Base-by-base conservation (phyloP, 2,329 filamentous ascomycete species). In the Aspergillus candidus region DNA sequence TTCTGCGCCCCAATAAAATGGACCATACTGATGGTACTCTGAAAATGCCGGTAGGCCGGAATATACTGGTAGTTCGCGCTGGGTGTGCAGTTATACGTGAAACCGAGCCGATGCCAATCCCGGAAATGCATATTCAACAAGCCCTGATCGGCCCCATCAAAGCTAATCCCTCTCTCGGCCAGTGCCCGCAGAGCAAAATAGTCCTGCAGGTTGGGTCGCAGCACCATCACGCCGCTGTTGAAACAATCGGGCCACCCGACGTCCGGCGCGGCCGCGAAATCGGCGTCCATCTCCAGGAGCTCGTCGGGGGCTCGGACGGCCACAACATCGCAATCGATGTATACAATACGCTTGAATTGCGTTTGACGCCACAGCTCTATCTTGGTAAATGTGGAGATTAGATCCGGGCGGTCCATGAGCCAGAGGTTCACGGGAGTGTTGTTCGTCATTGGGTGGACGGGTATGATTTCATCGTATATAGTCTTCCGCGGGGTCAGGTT, bases 161-260 rank as follows among this genome's bases (percentile, higher is more conserved):
- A 98, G 52, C 90, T 96, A 62, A 91, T 86, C 18, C 90, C 90
- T 43, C 83, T 77, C 55, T 89, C 79, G 18, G 93, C 89, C 75
- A 96, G 82, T 51, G 86, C 87, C 51, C 82, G 75, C 61, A 98
- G 76, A 34, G 88, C 86, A 69, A 88, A 84, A 68, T 90, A 97
- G 54, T 94, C 90, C 45, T 84, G 85, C 77, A 90, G 74, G 67
- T 91, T 85, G 30, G 93, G 93, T 12, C 77, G 84, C 47, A 98
- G 69, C 31, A 89, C 88, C 88, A 98, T 94, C 56, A 98, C 82
- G 59, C 93, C 93, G n/a, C 86, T 89, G 70, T 98, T 98, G 80
- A 97, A 97, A 49, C 90, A 79, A 70, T 98, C 93, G 30, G 93
- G 93, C 93, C 93, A 98, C 55, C 93, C 93, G 58, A 97, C 89